Conservation (phyloP, 441 rosid genomes). For the Erodium trifolium region DNA sequence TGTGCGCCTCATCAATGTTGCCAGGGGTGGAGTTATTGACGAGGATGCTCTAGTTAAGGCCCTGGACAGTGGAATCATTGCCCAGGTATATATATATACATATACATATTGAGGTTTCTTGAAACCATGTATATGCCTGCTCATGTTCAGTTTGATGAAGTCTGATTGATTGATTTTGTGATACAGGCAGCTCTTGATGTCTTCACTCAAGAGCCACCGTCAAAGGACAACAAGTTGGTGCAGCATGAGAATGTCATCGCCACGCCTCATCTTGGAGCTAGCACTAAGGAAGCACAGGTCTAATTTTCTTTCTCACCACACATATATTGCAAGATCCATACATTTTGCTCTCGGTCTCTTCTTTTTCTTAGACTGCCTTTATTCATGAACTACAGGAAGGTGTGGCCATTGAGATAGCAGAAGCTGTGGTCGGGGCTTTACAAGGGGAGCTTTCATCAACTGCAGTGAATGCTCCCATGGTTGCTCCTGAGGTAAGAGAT, state of each 20-base stretch:
- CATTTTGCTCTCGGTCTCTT: neutral
- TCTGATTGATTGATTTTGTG: neutral
- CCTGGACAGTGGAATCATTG: conserved; percentile 70
- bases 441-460: conserved; percentile 93
- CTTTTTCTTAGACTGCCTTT: neutral
- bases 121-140: neutral
- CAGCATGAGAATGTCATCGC: conserved; percentile 76
- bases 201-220: conserved; percentile 75
- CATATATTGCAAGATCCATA: neutral
- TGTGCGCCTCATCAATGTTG: conserved; percentile 79
- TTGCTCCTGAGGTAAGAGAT: conserved; percentile 57
- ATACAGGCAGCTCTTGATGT: conserved; percentile 89
- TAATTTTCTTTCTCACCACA: neutral
- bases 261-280: conserved; percentile 97
- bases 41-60: conserved; percentile 93
- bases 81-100: conserved; percentile 40
- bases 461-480: conserved; percentile 98
- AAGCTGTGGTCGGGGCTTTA: conserved; percentile 65
- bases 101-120: conserved; percentile 3
- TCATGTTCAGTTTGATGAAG: neutral
- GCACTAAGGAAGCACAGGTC: conserved; percentile 94
- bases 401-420: conserved; percentile 93
- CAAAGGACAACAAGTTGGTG: conserved; percentile 67
- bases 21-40: conserved; percentile 94
- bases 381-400: conserved; percentile 47